Evolutionary conservation across 2,329 filamentous ascomycete species (phyloP), one percentile per base, ranked within the genome.

Genomic region (Incumbomyces lentus): DNA sequence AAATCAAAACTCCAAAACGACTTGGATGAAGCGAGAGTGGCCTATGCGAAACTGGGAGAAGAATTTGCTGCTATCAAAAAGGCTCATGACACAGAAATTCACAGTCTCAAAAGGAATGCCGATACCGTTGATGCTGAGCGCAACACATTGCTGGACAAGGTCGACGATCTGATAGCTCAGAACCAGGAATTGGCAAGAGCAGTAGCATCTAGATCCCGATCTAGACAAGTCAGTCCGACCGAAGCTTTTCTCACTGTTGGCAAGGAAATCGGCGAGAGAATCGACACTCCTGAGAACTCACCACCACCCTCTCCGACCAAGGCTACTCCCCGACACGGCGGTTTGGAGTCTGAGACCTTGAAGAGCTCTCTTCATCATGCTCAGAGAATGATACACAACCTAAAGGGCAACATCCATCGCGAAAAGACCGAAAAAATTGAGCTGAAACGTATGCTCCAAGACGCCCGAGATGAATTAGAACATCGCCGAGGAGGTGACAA

Each of bases 401-500:
- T 96, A 56, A 88, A 94, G 66, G 88, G 84, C 63, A 94, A 89
- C 59, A 85, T 96, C 39, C 90, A 98, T 64, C 84, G 92, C 30
- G 92, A 98, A 65, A 98, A 96, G 79, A 95, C 90, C 0, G 92
- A 98, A 65, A 98, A 95, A 72, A 78, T 96, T 22, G 92, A 98
- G 66, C 77, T 96, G 45, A 89, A 87, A 67, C 84, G 90, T 49
- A 86, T 98, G 76, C 78, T 96, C 26, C 90, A 96, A 67, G 92
- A 98, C 59, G 84, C 90, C 18, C 81, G 89, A 31, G 92, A 98
- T 61, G 92, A 98, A 59, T 69, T 98, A 22, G 92, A 87, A 64
- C 67, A 78, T 39, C 77, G 81, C 49, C 73, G 77, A 40, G 72
- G 68, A 44, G 72, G 68, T 44, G 78, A 71, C 47, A 62, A 55